Conservation (phyloP, 352 stramenopile species). For the Pythium brassicae region DNA sequence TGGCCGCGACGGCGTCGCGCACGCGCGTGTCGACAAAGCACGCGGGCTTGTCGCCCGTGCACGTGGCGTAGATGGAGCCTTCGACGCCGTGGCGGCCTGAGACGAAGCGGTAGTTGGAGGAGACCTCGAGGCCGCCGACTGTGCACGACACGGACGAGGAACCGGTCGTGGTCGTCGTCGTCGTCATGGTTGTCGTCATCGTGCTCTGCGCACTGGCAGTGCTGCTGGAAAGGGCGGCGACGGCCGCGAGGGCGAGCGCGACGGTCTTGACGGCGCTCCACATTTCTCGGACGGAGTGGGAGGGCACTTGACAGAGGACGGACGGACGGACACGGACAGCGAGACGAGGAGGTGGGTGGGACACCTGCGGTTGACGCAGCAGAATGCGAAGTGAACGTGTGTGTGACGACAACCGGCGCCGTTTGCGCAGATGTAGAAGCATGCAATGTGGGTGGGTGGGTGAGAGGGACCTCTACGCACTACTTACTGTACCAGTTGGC, state of each 20-base stretch:
- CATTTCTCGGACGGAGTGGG: not conserved
- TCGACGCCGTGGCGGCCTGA: constrained; percentile 25
- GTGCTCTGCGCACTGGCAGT: constrained; percentile 7
- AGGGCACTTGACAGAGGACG: not conserved
- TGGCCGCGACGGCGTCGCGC: constrained; percentile 19
- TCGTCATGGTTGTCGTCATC: constrained; percentile 9
- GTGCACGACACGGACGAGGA: constrained; percentile 2
- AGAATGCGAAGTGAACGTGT: not conserved
- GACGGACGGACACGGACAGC: constrained; percentile 4
- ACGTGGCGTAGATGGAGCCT: constrained; percentile 41
- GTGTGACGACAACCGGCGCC: too few species aligned
- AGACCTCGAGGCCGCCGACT: constrained; percentile 14
- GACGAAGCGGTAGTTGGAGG: constrained; percentile 25
- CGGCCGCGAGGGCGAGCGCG: not conserved
- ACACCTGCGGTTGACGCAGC: not conserved
- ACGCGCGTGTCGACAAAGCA: constrained; percentile 34
- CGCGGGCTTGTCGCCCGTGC: constrained; percentile 15
- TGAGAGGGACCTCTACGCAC: too few species aligned
- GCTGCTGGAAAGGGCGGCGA: constrained; percentile 4
- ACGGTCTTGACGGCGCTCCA: constrained; percentile 12
- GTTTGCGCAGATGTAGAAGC: not conserved
- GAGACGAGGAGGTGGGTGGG: constrained; percentile 1
- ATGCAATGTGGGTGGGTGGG: too few species aligned
- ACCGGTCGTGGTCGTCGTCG: constrained; percentile 1
- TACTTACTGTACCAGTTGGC: too few species aligned